Evolutionary conservation across 352 stramenopile genomes (phyloP).

Genomic region (Nothophytophthora sp.): DNA sequence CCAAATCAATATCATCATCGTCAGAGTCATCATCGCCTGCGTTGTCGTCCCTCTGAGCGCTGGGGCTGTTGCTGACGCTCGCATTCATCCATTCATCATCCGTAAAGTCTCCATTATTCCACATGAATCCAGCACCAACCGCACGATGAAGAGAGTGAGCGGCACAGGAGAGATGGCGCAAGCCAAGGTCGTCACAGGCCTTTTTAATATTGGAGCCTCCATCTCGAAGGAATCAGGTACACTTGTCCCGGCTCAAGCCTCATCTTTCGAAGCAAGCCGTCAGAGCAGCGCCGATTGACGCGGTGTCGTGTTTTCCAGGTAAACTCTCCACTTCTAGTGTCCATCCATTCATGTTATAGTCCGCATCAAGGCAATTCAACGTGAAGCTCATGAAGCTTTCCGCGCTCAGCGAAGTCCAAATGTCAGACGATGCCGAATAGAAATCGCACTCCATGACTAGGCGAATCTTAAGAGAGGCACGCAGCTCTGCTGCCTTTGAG

Average conservation of each 20-base stretch:
- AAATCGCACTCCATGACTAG: background rate
- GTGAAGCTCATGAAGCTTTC: constrained; percentile 4
- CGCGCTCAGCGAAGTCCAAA: constrained; percentile 4
- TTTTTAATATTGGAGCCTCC: constrained; percentile 1
- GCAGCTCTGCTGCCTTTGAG: background rate
- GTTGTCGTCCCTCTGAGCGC: too few species aligned
- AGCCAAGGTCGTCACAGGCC: background rate
- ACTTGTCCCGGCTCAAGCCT: background rate
- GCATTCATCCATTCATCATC: too few species aligned
- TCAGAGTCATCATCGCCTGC: too few species aligned
- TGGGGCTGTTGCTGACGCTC: too few species aligned
- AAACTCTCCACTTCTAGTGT: background rate
- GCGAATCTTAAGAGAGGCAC: background rate
- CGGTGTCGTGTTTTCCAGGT: background rate
- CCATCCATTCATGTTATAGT: constrained; percentile 3
- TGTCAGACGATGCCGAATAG: constrained; percentile 9
- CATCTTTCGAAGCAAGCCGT: background rate
- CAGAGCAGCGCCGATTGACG: background rate
- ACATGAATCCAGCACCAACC: too few species aligned
- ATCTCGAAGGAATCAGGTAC: constrained; percentile 3
- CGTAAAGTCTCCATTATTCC: too few species aligned
- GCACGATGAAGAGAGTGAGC: constrained; percentile 2
- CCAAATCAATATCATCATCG: too few species aligned
- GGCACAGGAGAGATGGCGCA: constrained; percentile 2
- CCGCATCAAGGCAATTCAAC: background rate